Evolutionary conservation across 2,329 filamentous ascomycete genomes (phyloP), one percentile per base, ranked within the genome.

Genomic region (Aciculosporium take): DNA sequence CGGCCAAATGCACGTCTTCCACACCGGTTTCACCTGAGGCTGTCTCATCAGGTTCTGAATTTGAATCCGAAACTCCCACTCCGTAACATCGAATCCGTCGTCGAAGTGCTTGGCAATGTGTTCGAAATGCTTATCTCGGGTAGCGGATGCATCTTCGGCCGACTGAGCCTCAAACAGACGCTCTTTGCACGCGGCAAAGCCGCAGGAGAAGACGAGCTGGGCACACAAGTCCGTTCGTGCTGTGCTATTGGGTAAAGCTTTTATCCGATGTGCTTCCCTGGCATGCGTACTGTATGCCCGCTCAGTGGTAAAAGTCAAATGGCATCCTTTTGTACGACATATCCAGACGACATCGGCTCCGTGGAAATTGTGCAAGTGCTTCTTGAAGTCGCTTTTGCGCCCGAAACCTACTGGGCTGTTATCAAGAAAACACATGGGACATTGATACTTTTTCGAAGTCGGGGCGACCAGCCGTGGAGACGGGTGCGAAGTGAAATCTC

Each of bases 341-440:
- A 64, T 53, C 65, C 64, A 67, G 30, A 60, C 55, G 28, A 60
- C 56, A 46, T 67, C 62, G 37, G 60, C 56, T 29, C 62, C 61
- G 47, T 67, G 65, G 46, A 67, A 67, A 51, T 65, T 65, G 54
- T 66, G 62, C n/a, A 67, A 53, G 47, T 67, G 64, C 55, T 67
- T 67, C 56, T 67, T 67, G 49, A 67, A 66, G 48, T 67, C 64
- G 49, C 62, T 66, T 53, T 67, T 67, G 44, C 64, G 59, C 28
- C 64, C 64, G 38, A 67, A 67, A 28, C 64, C 64, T 20, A 67
- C 64, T 13, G 58, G 58, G 46, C 65, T 66, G 52, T 61, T 62
- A 51, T 67, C 63, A 32, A 66, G 50, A 45, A 62, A 65, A 51
- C 64, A 67, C 54, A 67, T 63, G 23, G 64, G 64, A 48, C 64